These are phyloP conservation scores for Mrakia frigida DNA, from an alignment of 768 basidiomycete genomes.

Conservation along the genomic window DNA sequence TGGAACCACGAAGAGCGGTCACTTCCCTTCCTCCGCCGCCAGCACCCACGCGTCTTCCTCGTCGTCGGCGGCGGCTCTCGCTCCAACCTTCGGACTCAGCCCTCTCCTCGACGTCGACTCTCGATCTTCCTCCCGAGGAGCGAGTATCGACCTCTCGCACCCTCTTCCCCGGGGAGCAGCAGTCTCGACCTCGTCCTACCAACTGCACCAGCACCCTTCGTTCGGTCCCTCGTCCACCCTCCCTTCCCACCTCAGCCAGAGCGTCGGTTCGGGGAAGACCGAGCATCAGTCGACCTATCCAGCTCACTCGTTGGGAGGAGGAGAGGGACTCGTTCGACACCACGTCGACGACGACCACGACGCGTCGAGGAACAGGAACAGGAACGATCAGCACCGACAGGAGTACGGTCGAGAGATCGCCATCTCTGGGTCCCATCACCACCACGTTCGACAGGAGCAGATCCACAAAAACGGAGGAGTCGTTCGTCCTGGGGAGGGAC, in stretches of 20 bases:
- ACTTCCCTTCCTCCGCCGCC: background rate
- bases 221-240: background rate
- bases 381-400: background rate
- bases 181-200: background rate
- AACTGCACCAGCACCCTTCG: background rate
- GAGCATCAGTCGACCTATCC: conserved; percentile 9
- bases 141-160: conserved; percentile 10
- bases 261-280: background rate
- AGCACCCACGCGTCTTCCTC: background rate
- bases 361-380: no score
- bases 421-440: no score
- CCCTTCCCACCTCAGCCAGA: background rate
- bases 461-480: background rate
- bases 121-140: conserved; percentile 2
- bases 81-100: background rate
- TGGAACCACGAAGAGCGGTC: background rate
- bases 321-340: no score
- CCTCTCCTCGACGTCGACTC: conserved; percentile 2
- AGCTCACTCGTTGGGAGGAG: no score
- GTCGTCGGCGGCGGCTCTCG: no score
- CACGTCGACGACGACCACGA: no score
- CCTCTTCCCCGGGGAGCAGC: conserved; percentile 9
- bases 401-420: background rate
- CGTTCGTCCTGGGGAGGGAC: background rate
- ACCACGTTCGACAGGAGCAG: background rate